Conservation (phyloP, 2,329 filamentous ascomycete genomes). For the Monosporascus sp. region DNA sequence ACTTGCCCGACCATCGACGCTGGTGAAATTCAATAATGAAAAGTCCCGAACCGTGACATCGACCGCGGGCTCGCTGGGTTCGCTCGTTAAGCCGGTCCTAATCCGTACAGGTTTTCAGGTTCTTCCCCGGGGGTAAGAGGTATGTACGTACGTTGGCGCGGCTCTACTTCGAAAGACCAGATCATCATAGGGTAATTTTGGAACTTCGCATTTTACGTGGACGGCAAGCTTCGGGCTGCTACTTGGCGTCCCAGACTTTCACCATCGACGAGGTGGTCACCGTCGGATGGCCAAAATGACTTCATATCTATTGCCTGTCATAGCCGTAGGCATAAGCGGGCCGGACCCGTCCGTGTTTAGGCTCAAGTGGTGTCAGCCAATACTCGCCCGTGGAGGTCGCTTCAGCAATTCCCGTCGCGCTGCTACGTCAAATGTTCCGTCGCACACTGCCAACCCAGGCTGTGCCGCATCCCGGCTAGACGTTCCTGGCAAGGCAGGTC, state of each 20-base stretch:
- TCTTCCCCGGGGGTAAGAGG: too few relatives aligned
- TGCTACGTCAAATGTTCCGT: background rate
- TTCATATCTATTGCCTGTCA: background rate
- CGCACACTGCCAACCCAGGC: background rate
- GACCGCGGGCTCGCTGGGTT: background rate
- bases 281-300: background rate
- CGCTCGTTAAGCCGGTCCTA: background rate
- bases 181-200: too few relatives aligned
- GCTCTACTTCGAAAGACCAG: too few relatives aligned
- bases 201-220: background rate
- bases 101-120: background rate
- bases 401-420: background rate
- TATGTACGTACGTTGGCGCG: background rate
- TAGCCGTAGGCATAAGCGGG: background rate
- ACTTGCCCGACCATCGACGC: too few relatives aligned
- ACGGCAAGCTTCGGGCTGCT: background rate
- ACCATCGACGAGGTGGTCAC: background rate
- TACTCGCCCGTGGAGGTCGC: background rate
- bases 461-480: background rate
- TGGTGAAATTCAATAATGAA: too few relatives aligned
- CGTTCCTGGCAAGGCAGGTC: background rate
- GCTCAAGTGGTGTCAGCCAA: background rate
- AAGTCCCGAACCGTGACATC: too few relatives aligned
- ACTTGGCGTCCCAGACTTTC: background rate
- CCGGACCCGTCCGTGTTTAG: background rate